A percentile compares a stretch with the other conserved stretches of the same genome.
Conservation (phyloP, 108 stramenopile species). For the Chaetoceros muelleri region DNA sequence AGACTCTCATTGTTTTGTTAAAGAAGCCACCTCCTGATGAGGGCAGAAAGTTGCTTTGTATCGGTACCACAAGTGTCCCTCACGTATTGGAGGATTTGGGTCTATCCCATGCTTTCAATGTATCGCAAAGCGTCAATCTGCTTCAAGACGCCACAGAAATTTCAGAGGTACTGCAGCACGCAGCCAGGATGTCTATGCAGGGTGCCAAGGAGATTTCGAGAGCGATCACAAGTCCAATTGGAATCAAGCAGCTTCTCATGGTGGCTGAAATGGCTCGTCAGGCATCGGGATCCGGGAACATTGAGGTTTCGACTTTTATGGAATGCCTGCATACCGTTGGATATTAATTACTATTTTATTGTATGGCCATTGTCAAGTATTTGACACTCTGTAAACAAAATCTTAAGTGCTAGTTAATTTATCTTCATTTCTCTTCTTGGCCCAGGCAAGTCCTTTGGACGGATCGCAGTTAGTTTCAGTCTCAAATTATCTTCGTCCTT, state of each 20-base stretch:
- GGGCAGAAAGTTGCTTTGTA: slow-evolving; percentile 79
- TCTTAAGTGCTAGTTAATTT: not conserved
- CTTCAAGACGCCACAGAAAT: slow-evolving; percentile 79
- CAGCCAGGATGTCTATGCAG: slow-evolving; percentile 61
- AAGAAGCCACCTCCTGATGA: slow-evolving; percentile 93
- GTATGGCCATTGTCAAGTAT: not conserved
- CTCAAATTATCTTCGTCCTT: slow-evolving; percentile 53
- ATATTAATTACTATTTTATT: slow-evolving; percentile 30
- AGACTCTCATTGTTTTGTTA: slow-evolving; percentile 93
- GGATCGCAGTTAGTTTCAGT: slow-evolving; percentile 64
- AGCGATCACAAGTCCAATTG: slow-evolving; percentile 83
- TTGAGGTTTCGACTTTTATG: slow-evolving; percentile 86
- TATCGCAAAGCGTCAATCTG: slow-evolving; percentile 69
- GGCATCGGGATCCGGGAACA: slow-evolving; percentile 39
- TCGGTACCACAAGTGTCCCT: slow-evolving; percentile 89
- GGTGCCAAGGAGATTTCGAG: slow-evolving; percentile 81
- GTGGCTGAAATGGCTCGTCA: slow-evolving; percentile 96
- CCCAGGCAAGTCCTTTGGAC: slow-evolving; percentile 61
- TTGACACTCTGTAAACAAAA: not conserved
- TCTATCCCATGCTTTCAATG: slow-evolving; percentile 85
- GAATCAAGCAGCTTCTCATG: slow-evolving; percentile 94
- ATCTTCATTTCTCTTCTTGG: slow-evolving; percentile 40
- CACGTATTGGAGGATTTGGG: slow-evolving; percentile 88
- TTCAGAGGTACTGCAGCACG: slow-evolving; percentile 72
- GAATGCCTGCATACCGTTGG: slow-evolving; percentile 95